phyloP scores from a whole-genome alignment of 2,329 filamentous ascomycete species.

The Epichloe gansuensis region DNA sequence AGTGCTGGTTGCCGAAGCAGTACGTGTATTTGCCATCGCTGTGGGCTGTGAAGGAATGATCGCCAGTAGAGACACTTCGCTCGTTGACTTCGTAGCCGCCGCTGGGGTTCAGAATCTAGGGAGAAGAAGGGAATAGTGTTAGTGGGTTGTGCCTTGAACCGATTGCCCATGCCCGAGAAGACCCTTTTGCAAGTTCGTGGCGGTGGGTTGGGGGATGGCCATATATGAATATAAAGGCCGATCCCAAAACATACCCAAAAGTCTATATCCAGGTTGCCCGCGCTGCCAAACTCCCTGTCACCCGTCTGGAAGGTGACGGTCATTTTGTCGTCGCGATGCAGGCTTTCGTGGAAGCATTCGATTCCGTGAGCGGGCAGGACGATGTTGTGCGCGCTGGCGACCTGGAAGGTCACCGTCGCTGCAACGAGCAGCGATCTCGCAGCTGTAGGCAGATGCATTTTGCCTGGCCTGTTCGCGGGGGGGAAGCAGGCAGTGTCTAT shows the following conservation, averaged over 20 bases:
- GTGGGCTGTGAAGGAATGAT: constrained; percentile 79
- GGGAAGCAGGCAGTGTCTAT: too few species aligned
- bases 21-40: constrained; percentile 84
- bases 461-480: not conserved
- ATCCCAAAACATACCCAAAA: constrained; percentile 64
- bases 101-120: constrained; percentile 63
- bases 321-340: constrained; percentile 95
- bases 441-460: constrained; percentile 22
- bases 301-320: constrained; percentile 97
- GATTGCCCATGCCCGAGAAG: not conserved
- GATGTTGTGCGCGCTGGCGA: constrained; percentile 81
- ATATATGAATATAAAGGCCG: not conserved
- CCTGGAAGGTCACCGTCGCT: constrained; percentile 33
- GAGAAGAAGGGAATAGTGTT: not conserved
- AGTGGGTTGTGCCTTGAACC: not conserved
- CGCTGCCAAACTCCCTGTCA: constrained; percentile 87
- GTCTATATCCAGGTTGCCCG: constrained; percentile 90
- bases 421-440: constrained; percentile 29
- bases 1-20: constrained; percentile 99
- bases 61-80: constrained; percentile 72
- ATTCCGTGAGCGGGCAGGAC: constrained; percentile 83
- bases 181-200: not conserved
- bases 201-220: not conserved
- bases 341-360: constrained; percentile 92
- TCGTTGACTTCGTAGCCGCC: constrained; percentile 68